Percentiles rank a stretch among this genome's conserved stretches.
Evolutionary conservation across 208 protist species (phyloP).

Genomic region (Crithidia bombi): DNA sequence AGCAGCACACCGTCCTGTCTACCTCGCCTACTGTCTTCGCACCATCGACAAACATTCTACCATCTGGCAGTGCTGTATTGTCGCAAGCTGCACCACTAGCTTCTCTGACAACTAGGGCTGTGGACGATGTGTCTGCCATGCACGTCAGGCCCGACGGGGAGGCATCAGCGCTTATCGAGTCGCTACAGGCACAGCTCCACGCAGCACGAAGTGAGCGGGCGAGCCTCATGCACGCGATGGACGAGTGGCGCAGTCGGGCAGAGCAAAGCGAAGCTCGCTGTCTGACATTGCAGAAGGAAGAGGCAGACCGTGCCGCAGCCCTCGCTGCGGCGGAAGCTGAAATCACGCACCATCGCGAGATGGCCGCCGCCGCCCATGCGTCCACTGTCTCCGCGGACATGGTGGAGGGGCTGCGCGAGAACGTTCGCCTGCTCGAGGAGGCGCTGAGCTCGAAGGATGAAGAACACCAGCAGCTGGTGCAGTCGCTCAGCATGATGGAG

Average conservation of each 20-base stretch:
- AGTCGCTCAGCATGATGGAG: conserved; percentile 75
- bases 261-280: conserved; percentile 28
- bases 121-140: background rate
- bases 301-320: background rate
- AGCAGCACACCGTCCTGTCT: background rate
- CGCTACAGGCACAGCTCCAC: conserved; percentile 31
- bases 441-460: conserved; percentile 69
- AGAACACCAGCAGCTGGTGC: conserved; percentile 61
- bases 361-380: conserved; percentile 1
- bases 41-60: background rate
- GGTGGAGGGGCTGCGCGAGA: conserved; percentile 46
- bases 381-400: conserved; percentile 4
- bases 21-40: background rate
- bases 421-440: conserved; percentile 64
- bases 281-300: conserved; percentile 11
- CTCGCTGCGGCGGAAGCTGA: conserved; percentile 6
- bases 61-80: background rate
- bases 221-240: background rate
- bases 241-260: conserved; percentile 28
- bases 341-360: conserved; percentile 1
- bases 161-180: background rate
- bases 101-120: no score
- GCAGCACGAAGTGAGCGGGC: conserved; percentile 13
- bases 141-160: background rate
- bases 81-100: background rate